Base-by-base conservation (phyloP, 2,329 filamentous ascomycete genomes). In the Apiospora koreana region DNA sequence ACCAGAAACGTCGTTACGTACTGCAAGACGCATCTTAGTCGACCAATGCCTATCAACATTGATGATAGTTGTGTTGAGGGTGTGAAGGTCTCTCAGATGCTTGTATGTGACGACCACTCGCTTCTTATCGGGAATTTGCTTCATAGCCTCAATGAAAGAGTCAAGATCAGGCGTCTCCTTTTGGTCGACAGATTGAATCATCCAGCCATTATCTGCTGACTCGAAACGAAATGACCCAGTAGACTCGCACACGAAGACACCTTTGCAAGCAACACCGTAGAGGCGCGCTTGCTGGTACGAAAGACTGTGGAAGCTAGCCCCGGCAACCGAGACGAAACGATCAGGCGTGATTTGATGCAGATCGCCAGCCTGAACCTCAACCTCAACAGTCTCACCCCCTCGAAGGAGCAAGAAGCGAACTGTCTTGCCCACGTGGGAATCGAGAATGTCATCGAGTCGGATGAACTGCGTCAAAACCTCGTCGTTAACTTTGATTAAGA, bases 241-340 rank as follows among this genome's bases (percentile, higher is more conserved):
- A 6, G 95, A 94, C 81, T 99, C 96, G 78, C 95, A 98, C 71
- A 98, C 92, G 79, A 94, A 99, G 23, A 99, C 94, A 43, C 96
- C 96, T 80, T 94, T 92, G 76, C 94, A 93, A 12, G 95, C 91
- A 70, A 99, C 95, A 43, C 95, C 95, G 80, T 98, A 98, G 5
- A 98, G 88, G 12, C 96, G 91, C n/a, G 96, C 94, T 82, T 98
- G 95, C 79, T 99, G 96, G 80, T 99, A 99, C 0, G 97, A 99
- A 23, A 99, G 86, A 79, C 97, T 90, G 83, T 99, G 97, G 85
- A 99, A 98, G 71, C 94, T 95, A 31, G 92, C 96, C 25, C 96
- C 97, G 54, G 95, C 94, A 58, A 98, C 95, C 5, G 94, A 94
- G 69, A 98, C 93, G 79, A 98, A 99, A 72, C 95, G 92, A 82